Conservation (phyloP, 1,284 basidiomycete genomes). For the Pseudozyma sp. region DNA sequence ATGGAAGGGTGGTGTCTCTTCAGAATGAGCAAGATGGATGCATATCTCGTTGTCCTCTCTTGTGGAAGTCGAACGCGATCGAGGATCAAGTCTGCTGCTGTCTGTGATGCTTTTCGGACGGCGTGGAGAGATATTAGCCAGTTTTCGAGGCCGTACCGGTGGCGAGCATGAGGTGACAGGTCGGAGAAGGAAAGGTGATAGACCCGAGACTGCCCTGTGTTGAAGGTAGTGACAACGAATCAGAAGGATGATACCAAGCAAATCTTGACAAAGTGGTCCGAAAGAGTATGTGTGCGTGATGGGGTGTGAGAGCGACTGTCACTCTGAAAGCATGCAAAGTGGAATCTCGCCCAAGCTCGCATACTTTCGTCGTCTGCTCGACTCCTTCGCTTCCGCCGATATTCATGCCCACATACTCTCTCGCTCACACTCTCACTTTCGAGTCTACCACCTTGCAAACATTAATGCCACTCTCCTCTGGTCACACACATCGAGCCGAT, state of each 20-base stretch:
- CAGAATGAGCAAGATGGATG: constrained; percentile 7
- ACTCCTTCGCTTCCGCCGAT: not conserved
- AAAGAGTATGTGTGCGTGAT: no score
- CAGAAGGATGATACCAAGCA: not conserved
- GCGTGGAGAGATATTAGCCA: not conserved
- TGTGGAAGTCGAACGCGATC: not conserved
- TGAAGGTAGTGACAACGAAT: constrained; percentile 1
- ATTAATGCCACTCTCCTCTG: no score
- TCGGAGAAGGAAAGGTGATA: not conserved
- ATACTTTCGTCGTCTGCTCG: constrained; percentile 5
- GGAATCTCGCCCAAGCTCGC: constrained; percentile 26
- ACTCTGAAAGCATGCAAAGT: constrained; percentile 19
- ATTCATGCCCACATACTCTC: no score
- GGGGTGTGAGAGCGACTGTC: constrained; percentile 9
- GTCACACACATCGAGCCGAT: no score
- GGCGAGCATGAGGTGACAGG: constrained; percentile 2
- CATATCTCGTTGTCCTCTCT: constrained; percentile 14
- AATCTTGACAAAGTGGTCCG: no score
- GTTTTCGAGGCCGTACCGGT: not conserved
- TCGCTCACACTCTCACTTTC: no score
- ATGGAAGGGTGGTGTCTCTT: not conserved
- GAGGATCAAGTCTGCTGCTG: not conserved
- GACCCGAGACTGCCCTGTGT: not conserved
- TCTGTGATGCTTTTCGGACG: not conserved
- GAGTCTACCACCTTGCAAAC: not conserved